These are phyloP conservation scores for Nakazawaea anatomiae DNA, from an alignment of 805 yeast species.

Conservation along the genomic window DNA sequence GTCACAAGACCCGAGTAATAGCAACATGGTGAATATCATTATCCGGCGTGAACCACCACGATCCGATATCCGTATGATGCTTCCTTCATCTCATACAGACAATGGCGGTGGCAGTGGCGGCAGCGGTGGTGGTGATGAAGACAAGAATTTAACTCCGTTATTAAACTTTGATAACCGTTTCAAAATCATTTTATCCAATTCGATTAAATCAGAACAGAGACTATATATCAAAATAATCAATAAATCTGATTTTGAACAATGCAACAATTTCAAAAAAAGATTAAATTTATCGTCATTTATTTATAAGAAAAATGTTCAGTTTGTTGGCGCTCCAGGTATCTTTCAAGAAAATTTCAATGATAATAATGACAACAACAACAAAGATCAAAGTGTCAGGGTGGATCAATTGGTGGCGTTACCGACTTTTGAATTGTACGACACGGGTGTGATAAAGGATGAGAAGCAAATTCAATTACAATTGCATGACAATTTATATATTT, in stretches of 20 bases:
- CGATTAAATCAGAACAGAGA: neutral
- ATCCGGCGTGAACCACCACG: conserved; percentile 1
- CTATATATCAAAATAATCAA: neutral
- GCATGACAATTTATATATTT: neutral
- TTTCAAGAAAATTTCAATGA: neutral
- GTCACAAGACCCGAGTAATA: neutral
- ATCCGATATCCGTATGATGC: neutral
- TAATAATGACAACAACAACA: neutral
- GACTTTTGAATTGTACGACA: neutral
- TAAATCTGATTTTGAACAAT: neutral
- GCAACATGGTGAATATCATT: neutral
- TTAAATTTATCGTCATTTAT: neutral
- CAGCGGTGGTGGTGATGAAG: neutral
- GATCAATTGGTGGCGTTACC: neutral
- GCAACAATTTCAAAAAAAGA: neutral
- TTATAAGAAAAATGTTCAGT: neutral
- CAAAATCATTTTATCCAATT: neutral
- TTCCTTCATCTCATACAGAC: neutral
- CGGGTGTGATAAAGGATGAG: neutral
- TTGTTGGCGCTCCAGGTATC: neutral
- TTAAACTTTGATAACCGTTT: neutral
- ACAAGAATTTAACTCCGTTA: neutral
- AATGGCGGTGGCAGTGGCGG: too few relatives aligned
- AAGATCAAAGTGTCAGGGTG: neutral
- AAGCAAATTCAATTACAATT: neutral